phyloP scores from a whole-genome alignment of 2,329 filamentous ascomycete genomes.

The Diaporthe capsici region DNA sequence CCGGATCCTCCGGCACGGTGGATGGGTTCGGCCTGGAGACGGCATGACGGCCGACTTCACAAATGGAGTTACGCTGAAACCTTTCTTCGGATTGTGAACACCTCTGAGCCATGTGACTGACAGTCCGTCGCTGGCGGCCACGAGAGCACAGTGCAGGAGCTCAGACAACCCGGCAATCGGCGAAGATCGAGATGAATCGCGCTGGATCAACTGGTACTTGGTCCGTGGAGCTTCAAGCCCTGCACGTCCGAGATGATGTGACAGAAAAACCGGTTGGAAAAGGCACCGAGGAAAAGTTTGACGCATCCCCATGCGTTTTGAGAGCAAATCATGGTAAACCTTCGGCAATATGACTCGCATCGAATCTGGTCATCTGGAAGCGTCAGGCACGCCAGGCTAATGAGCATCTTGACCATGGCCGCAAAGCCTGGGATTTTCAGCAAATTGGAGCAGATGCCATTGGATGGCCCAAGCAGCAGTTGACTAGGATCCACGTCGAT shows the following conservation, averaged over 20 bases:
- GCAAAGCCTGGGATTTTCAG: neutral
- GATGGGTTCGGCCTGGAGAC: slow-evolving; percentile 13
- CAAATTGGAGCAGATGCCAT: slow-evolving; percentile 25
- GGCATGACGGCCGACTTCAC: slow-evolving; percentile 11
- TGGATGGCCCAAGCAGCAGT: slow-evolving; percentile 29
- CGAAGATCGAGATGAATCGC: slow-evolving; percentile 32
- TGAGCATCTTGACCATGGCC: neutral
- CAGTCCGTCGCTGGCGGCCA: neutral
- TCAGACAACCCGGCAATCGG: slow-evolving; percentile 1
- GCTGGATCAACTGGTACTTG: neutral
- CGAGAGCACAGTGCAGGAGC: slow-evolving; percentile 11
- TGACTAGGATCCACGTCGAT: slow-evolving; percentile 39
- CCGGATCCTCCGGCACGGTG: slow-evolving; percentile 25
- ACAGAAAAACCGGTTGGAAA: slow-evolving; percentile 31
- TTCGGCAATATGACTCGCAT: slow-evolving; percentile 35
- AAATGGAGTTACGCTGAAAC: slow-evolving; percentile 1
- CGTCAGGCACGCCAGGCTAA: slow-evolving; percentile 1
- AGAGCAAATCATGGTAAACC: slow-evolving; percentile 27
- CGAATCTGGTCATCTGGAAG: neutral
- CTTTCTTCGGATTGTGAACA: neutral
- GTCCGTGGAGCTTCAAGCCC: slow-evolving; percentile 30
- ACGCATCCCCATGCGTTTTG: slow-evolving; percentile 21
- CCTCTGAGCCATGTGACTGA: neutral
- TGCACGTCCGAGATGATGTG: slow-evolving; percentile 36
- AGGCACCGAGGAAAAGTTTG: slow-evolving; percentile 32